Evolutionary conservation across 768 basidiomycete species (phyloP).

Genomic region (Lactarius pseudohatsudake): DNA sequence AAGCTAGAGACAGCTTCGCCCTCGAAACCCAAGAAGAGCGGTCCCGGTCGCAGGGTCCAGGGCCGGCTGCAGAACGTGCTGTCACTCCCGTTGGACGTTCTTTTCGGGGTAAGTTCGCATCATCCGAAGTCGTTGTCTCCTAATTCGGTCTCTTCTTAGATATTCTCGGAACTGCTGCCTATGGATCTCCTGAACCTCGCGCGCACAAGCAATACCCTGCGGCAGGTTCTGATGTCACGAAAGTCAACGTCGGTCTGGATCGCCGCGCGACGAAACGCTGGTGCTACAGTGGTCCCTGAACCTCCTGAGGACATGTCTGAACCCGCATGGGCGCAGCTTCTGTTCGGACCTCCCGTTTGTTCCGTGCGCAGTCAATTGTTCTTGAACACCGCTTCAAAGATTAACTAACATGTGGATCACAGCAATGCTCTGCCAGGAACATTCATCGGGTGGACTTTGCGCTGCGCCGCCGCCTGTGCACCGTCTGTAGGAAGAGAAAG

Average conservation of each 20-base stretch:
- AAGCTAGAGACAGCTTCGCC: constrained; percentile 10
- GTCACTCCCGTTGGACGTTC: constrained; percentile 22
- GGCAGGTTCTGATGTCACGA: constrained; percentile 27
- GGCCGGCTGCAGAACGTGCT: constrained; percentile 28
- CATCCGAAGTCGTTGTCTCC: background rate
- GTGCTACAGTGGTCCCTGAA: constrained; percentile 14
- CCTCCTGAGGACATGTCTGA: constrained; percentile 29
- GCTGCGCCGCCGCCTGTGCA: constrained; percentile 27
- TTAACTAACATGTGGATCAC: background rate
- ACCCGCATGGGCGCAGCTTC: constrained; percentile 26
- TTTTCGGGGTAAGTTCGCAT: constrained; percentile 20
- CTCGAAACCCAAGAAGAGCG: constrained; percentile 5
- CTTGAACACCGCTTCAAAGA: background rate
- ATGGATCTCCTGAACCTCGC: constrained; percentile 26
- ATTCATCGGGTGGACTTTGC: constrained; percentile 26
- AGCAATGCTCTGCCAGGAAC: constrained; percentile 23
- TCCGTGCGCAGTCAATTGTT: constrained; percentile 9
- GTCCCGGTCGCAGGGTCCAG: constrained; percentile 7
- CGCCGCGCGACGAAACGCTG: constrained; percentile 13
- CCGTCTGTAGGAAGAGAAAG: constrained; percentile 21
- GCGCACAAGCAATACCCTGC: constrained; percentile 27
- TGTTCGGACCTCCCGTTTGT: constrained; percentile 26
- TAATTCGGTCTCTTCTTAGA: background rate
- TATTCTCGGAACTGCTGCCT: constrained; percentile 20
- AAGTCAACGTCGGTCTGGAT: constrained; percentile 25